Base-by-base conservation (phyloP, 768 basidiomycete genomes). In the Flagelloscypha sp. region DNA sequence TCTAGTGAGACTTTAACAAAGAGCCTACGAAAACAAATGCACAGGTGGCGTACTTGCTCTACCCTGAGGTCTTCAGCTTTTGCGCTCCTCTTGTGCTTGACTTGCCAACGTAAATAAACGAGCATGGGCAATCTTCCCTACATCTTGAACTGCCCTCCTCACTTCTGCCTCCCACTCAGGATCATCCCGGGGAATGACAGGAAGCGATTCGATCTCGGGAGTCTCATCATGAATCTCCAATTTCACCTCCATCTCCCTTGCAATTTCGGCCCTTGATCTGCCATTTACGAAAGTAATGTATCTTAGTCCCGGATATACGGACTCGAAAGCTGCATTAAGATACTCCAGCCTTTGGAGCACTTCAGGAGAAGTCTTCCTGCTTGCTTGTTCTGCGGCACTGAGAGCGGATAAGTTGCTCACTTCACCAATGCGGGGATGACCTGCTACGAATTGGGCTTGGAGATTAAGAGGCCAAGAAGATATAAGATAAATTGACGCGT, bases 251-350 rank as follows among this genome's bases (percentile, higher is more conserved):
- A 95, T 82, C 61, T 92, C 87, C 45, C 75, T 67, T 24, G 74
- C 79, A 46, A 95, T 79, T 30, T 55, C 68, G 22, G 69, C 70
- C 24, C 89, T 66, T 41, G 73, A 72, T 40, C 90, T 72, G 22
- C 87, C 86, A 49, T 90, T 88, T 25, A 94, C 92, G 50, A 92
- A 95, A 5, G 88, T 92, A 59, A 95, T 86, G 51, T 89, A 94
- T 13, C 84, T 70, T 44, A 95, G 53, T 3, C 82, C 78, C 0
- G 82, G 76, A 49, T 80, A 94, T 35, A 59, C 59, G 19, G 52
- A 60, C 52, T 92, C 86, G 50, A 93, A 94, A 44, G 74, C 72
- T 8, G 62, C 67, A 46, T 95, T 95, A 33, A 94, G 70, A 45
- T 84, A 72, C 21, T 54, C 68, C 12, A 95, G 69, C 7, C 86